Evolutionary conservation across 805 yeast species (phyloP).

Genomic region (Saccharomycopsis olivae): DNA sequence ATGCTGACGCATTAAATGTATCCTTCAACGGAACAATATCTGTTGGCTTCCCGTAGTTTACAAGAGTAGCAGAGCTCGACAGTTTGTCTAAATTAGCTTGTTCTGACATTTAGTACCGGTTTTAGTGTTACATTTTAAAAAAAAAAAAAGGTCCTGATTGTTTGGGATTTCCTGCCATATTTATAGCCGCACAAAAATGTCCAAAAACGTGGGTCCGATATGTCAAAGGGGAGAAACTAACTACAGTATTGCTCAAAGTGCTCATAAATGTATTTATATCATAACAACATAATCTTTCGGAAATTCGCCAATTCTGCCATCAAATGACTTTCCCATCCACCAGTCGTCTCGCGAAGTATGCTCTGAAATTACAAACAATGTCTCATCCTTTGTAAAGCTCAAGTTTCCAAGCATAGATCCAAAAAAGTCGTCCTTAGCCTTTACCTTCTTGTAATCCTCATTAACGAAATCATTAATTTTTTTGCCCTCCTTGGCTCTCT

Average conservation of each 20-base stretch:
- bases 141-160: too few relatives aligned
- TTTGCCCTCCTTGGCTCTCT: not conserved
- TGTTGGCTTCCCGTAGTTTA: not conserved
- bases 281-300: slow-evolving; percentile 7
- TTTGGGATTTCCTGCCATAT: too few relatives aligned
- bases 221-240: too few relatives aligned
- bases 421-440: slow-evolving; percentile 1
- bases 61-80: slow-evolving; percentile 2
- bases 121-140: too few relatives aligned
- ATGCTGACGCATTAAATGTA: slow-evolving; percentile 2
- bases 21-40: slow-evolving; percentile 7
- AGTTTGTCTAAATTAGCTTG: too few relatives aligned
- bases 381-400: slow-evolving; percentile 11
- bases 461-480: not conserved
- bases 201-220: too few relatives aligned
- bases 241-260: too few relatives aligned
- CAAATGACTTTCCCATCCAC: slow-evolving; percentile 14
- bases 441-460: not conserved
- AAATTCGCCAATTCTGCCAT: slow-evolving; percentile 16
- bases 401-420: slow-evolving; percentile 13
- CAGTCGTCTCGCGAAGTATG: slow-evolving; percentile 2
- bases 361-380: slow-evolving; percentile 7
- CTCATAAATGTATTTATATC: too few relatives aligned
- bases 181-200: too few relatives aligned
- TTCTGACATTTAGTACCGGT: too few relatives aligned